Base-by-base conservation (phyloP, 2,329 filamentous ascomycete species). In the Helotiales sp. region DNA sequence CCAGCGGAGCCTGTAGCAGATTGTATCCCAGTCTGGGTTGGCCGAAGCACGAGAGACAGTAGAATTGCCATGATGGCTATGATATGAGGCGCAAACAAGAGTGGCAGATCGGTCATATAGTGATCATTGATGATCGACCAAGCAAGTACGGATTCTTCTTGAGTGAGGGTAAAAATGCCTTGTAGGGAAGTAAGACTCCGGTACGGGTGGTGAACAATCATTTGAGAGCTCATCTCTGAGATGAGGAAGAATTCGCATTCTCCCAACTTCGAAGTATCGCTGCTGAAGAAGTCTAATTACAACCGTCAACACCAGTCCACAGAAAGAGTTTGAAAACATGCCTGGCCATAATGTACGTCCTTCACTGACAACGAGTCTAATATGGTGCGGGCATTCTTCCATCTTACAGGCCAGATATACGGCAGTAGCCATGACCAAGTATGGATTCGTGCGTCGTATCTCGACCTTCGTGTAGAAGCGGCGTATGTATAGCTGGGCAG, bases 371-470 rank as follows among this genome's bases (percentile, higher is more conserved):
- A 99, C 88, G 63, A 96, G 83, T 29, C 95, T 85, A 68, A 99
- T 98, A 73, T 99, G 95, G 73, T 98, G 93, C 2, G 95, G 95
- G 51, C 88, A 93, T 74, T 99, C 95, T 73, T 99, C 95, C 85
- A 96, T 96, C 76, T 99, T 99, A 77, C 92, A 96, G 19, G 95
- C 93, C 33, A 99, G 80, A 73, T 99, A 99, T 60, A 98, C 82
- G 5, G 93, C 90, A 1, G 95, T 98, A n/a, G 92, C 88, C 63
- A 96, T 83, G 58, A 98, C 86, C 33, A 98, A 85, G 71, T 96
- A 96, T 3, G 93, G 92, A 68, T 98, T 99, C 48, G 93, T 96
- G 62, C 88, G 86, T 57, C 93, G 88, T 63, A 98, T 92, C 70
- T 96, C 92, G 67, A 96, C 89, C 67, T 89, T 91, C 46, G 86